These are phyloP conservation scores for Solanum sejunctum DNA, from an alignment of 257 asterid genomes.

Conservation along the genomic window DNA sequence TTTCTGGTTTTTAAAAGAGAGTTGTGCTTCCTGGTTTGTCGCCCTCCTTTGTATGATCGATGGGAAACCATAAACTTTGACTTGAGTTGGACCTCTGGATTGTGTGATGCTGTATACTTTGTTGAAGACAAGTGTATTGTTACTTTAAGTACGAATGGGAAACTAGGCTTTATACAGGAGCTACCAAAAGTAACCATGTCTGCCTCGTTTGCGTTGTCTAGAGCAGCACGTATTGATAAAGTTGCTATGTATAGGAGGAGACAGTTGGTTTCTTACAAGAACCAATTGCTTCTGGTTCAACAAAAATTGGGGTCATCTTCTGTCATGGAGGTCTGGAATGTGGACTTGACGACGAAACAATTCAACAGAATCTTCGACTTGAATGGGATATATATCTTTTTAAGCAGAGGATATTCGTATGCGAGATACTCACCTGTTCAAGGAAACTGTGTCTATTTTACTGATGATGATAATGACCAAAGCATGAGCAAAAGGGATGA, in stretches of 20 bases:
- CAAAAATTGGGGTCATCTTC: background rate
- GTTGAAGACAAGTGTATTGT: background rate
- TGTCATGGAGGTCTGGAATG: background rate
- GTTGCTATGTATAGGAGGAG: background rate
- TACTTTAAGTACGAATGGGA: background rate
- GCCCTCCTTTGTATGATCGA: background rate
- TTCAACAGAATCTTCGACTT: background rate
- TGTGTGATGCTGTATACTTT: background rate
- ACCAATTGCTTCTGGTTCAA: background rate
- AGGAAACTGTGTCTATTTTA: background rate
- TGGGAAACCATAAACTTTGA: background rate
- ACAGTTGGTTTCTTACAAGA: background rate
- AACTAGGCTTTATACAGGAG: background rate
- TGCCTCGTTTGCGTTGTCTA: background rate
- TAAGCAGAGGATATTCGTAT: background rate
- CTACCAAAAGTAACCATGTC: background rate
- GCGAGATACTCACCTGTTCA: background rate
- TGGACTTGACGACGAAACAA: background rate
- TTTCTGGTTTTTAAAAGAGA: background rate
- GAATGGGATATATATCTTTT: background rate
- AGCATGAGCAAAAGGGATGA: background rate
- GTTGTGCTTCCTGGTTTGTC: background rate
- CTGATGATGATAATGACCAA: background rate
- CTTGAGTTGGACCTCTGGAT: background rate
- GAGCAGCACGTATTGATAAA: background rate